Conservation (phyloP, 495 filamentous ascomycete genomes). For the Hapsidospora chrysogenum region DNA sequence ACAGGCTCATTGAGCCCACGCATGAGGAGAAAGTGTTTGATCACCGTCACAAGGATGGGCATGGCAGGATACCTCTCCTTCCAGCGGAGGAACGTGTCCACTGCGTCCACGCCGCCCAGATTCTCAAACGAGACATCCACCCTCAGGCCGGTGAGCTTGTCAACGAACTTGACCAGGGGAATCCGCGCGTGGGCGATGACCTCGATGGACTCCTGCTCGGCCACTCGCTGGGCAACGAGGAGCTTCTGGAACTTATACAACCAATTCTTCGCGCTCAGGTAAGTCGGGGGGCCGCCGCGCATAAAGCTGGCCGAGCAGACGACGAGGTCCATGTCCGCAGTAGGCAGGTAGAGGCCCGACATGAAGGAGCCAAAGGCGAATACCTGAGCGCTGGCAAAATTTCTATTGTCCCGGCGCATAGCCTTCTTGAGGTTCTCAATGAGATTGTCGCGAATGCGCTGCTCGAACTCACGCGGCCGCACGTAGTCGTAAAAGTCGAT, state of each 20-base stretch:
- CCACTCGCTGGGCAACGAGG: conserved; percentile 31
- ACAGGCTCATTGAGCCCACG: conserved; percentile 79
- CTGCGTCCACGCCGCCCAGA: conserved; percentile 56
- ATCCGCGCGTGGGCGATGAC: conserved; percentile 64
- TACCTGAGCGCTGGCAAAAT: conserved; percentile 39
- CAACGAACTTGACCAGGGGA: conserved; percentile 81
- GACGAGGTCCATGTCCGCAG: conserved; percentile 84
- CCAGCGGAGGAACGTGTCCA: conserved; percentile 66
- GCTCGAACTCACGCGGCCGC: conserved; percentile 59
- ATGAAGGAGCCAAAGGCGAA: conserved; percentile 80
- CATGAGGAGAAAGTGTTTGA: conserved; percentile 88
- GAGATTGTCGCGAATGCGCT: conserved; percentile 54
- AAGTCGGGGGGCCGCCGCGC: conserved; percentile 14
- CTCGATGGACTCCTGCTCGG: conserved; percentile 34
- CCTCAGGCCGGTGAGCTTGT: conserved; percentile 51
- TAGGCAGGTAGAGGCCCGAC: conserved; percentile 78
- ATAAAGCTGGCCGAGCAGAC: conserved; percentile 52
- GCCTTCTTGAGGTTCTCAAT: conserved; percentile 37
- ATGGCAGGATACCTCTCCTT: conserved; percentile 61
- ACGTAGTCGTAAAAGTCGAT: conserved; percentile 78
- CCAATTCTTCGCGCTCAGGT: conserved; percentile 13
- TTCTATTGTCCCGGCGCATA: conserved; percentile 21
- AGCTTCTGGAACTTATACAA: conserved; percentile 31
- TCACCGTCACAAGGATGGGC: conserved; percentile 62
- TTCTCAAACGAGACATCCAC: conserved; percentile 96